Conservation (phyloP, 768 basidiomycete species). For the Collybia mongolica region DNA sequence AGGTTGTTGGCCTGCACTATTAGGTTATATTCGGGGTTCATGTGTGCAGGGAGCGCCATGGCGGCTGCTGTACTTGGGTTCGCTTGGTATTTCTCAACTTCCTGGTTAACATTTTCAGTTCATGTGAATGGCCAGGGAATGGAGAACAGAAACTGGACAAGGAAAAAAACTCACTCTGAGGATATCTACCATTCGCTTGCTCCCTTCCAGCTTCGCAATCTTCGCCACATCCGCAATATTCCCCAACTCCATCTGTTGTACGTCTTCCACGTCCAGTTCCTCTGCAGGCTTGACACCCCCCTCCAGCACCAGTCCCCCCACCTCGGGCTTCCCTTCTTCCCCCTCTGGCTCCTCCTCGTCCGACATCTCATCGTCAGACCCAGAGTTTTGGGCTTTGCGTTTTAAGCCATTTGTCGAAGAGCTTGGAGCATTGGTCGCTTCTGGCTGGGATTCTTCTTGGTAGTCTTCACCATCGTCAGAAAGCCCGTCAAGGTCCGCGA, state of each 20-base stretch:
- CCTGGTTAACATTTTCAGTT: conserved; percentile 43
- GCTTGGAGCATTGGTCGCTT: conserved; percentile 21
- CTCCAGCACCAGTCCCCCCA: conserved; percentile 67
- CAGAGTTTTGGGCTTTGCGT: conserved; percentile 56
- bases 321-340: conserved; percentile 41
- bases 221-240: conserved; percentile 81
- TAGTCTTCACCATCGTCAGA: conserved; percentile 58
- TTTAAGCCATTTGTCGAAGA: conserved; percentile 44
- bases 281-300: conserved; percentile 94
- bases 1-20: conserved; percentile 98
- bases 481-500: conserved; percentile 88
- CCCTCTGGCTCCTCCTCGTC: conserved; percentile 47
- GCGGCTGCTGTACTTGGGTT: conserved; percentile 79
- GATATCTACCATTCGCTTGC: conserved; percentile 86
- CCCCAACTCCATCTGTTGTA: conserved; percentile 90
- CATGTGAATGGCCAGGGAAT: background rate
- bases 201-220: conserved; percentile 86
- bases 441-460: conserved; percentile 34
- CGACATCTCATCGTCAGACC: conserved; percentile 52
- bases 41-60: conserved; percentile 76
- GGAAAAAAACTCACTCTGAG: conserved; percentile 54
- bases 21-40: conserved; percentile 93
- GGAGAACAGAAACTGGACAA: background rate
- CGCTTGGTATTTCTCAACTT: conserved; percentile 83
- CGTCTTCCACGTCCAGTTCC: conserved; percentile 91